These are phyloP conservation scores for Cryptococcus sp. DNA, from an alignment of 1,284 basidiomycete species.

Conservation along the genomic window DNA sequence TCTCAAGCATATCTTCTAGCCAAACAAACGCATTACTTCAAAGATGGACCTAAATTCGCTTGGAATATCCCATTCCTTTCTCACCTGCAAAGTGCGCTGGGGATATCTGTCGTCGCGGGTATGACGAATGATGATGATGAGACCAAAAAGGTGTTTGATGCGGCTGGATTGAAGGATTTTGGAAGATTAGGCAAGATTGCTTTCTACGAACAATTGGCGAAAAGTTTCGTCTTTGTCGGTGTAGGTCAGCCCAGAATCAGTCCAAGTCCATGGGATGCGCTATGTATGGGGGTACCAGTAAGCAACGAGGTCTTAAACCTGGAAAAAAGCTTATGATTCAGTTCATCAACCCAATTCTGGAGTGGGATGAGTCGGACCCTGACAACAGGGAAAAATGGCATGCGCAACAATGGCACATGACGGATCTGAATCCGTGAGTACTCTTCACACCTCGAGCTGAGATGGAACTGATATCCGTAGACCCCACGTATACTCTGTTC, in stretches of 20 bases:
- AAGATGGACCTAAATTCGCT: slow-evolving; percentile 15
- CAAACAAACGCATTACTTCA: slow-evolving; percentile 40
- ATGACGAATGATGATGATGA: slow-evolving; percentile 25
- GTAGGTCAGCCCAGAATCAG: slow-evolving; percentile 32
- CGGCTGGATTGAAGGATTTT: slow-evolving; percentile 21
- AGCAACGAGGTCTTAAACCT: slow-evolving; percentile 5
- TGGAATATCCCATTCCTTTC: slow-evolving; percentile 25
- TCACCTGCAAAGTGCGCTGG: slow-evolving; percentile 12
- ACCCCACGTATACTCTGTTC: slow-evolving; percentile 48
- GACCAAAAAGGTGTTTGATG: slow-evolving; percentile 7
- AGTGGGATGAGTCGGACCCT: slow-evolving; percentile 43
- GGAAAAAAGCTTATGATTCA: slow-evolving; percentile 17
- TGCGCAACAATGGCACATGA: slow-evolving; percentile 45
- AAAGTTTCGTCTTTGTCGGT: slow-evolving; percentile 29
- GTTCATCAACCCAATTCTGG: slow-evolving; percentile 49
- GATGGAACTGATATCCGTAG: slow-evolving; percentile 10
- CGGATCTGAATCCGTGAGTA: slow-evolving; percentile 32
- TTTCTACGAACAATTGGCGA: slow-evolving; percentile 20
- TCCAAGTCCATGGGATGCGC: slow-evolving; percentile 34
- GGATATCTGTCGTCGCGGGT: slow-evolving; percentile 22
- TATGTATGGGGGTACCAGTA: slow-evolving; percentile 37
- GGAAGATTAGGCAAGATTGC: slow-evolving; percentile 30
- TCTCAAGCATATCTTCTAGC: slow-evolving; percentile 43
- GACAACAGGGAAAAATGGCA: slow-evolving; percentile 38
- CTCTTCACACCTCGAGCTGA: neutral